A percentile compares a stretch with the other conserved stretches of the same genome.
Evolutionary conservation across 805 yeast genomes (phyloP).

Genomic region (Yamadazyma philogaea): DNA sequence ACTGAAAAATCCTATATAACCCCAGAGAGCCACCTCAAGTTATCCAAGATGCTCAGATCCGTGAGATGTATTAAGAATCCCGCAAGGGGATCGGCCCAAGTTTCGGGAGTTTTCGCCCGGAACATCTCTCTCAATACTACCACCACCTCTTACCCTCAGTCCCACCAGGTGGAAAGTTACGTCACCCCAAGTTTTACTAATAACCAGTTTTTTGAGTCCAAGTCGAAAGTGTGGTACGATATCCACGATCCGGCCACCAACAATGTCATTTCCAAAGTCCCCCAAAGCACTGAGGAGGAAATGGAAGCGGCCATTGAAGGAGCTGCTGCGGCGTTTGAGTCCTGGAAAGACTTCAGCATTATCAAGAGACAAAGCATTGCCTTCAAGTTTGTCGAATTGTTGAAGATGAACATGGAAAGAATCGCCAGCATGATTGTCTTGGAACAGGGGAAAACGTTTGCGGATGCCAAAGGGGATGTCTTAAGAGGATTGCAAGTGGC

Average conservation of each 20-base stretch:
- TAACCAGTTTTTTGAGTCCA: conserved; percentile 49
- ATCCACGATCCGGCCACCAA: conserved; percentile 77
- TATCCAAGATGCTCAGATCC: background rate
- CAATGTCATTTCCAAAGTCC: conserved; percentile 61
- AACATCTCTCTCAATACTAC: conserved; percentile 10
- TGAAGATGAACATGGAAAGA: conserved; percentile 64
- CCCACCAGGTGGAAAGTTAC: conserved; percentile 45
- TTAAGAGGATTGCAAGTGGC: conserved; percentile 76
- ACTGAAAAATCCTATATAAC: background rate
- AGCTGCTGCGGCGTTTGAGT: conserved; percentile 59
- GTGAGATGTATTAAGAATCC: background rate
- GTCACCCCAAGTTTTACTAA: conserved; percentile 50
- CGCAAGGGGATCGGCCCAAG: background rate
- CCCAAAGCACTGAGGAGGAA: conserved; percentile 68
- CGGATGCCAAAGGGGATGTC: conserved; percentile 72
- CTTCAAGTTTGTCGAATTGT: conserved; percentile 63
- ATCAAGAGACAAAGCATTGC: conserved; percentile 71
- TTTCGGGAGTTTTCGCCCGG: background rate
- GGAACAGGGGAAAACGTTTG: conserved; percentile 63
- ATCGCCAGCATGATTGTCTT: conserved; percentile 54
- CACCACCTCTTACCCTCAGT: conserved; percentile 36
- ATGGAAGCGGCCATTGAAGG: conserved; percentile 61
- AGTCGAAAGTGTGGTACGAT: conserved; percentile 58
- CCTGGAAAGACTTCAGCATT: conserved; percentile 53
- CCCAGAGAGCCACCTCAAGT: background rate